Evolutionary conservation across 768 basidiomycete species (phyloP), one percentile per base, ranked within the genome.

Genomic region (Leccinum boreale): DNA sequence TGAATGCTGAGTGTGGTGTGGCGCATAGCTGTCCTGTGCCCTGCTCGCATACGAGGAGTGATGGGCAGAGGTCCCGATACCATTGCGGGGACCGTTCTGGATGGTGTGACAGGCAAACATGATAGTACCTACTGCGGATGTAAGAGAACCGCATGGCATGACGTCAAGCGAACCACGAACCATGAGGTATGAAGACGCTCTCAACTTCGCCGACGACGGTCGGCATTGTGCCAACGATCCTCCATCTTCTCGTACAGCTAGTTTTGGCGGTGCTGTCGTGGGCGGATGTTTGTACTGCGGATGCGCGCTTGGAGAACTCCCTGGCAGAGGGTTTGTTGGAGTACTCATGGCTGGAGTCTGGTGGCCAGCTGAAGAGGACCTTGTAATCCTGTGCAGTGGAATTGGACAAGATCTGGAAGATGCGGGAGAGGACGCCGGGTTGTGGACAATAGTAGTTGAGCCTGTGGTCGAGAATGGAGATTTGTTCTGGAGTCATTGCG

Each of bases 161-260:
- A 73, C 72, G 69, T 72, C 72, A 72, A 67, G 73, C 61, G 55
- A 69, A 58, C 50, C 66, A 66, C 83, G 65, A 70, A 88, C 91
- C 91, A 83, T 94, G 90, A 70, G 92, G 91, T 73, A 92, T 91
- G 73, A 90, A 93, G 61, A 93, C 87, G 74, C 89, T 92, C 70
- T 92, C 90, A 28, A 92, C 88, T 72, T 86, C 83, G 58, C 79
- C 81, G 51, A 77, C 78, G 57, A 81, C 78, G 36, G 81, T 79
- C 67, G 79, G 77, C 79, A 89, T 82, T 64, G 76, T 76, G 69
- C 87, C 87, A 56, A 79, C 78, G 46, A 89, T 85, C 72, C 87
- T 87, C 78, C 87, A 93, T 67, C 91, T 80, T 72, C 90, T 81
- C 61, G 90, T 92, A 67, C 91, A 94, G 73, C 85, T 89, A 51